Evolutionary conservation across 371 early-diverging fungal species (phyloP), one percentile per base, ranked within the genome.

Genomic region (Dichotomocladium elegans): DNA sequence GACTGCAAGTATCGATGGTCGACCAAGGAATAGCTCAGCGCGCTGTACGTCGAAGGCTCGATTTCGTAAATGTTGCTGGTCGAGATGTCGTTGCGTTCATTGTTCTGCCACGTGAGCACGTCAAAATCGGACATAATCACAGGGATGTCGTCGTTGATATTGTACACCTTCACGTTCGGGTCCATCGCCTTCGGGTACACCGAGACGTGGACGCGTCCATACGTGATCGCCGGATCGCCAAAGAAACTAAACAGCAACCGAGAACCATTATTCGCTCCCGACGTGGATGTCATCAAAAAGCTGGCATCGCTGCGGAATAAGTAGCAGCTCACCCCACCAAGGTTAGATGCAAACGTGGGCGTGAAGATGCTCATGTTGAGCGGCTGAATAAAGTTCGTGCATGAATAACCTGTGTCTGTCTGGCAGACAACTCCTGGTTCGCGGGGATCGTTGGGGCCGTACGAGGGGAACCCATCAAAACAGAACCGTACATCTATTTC

Each of bases 401-500:
- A 76, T 11, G 57, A 54, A 19, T 57, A 61, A 15, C 76, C 76
- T 10, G 49, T 58, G 25, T 72, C 63, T 9, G 76, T 76, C 34
- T 53, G 45, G 47, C 76, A 76, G 27, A 57, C 42, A 19, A 76
- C 63, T 26, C 66, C 68, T 28, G 70, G 66, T 15, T 63, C 31
- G 26, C 64, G 40, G 3, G 25, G 15, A 41, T 50, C 31, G 5
- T 3, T 15, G 5, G 15, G 30, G 28, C 61, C 47, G 28, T 68
- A 42, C 10, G 15, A 26, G 4, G 65, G 57, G 45, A 55, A 76
- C 9, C 76, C 76, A 48, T 76, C 77, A 51, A 70, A 76, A 43
- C 77, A 72, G 53, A 76, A 76, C 21, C 76, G 70, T 28, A 76
- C 58, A 58, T 76, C 75, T 67, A 35, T 48, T n/a, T 26, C 25